Evolutionary conservation across 345 rosid species (phyloP).

Genomic region (Pistacia integerrima): DNA sequence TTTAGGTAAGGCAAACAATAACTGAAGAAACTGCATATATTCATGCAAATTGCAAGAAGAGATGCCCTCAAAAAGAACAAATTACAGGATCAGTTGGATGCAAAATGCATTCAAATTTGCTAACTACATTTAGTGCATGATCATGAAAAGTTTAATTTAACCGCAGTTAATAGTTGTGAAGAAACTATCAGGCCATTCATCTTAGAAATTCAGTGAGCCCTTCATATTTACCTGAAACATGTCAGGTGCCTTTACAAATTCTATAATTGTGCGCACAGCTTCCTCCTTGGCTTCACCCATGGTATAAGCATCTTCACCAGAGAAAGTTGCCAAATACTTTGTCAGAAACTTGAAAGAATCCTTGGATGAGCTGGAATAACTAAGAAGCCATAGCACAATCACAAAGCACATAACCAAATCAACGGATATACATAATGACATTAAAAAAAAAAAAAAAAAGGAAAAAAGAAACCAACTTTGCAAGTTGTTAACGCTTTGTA

Average conservation of each 20-base stretch:
- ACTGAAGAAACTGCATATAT: neutral
- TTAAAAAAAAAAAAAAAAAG: neutral
- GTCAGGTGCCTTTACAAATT: constrained; percentile 88
- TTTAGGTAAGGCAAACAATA: neutral
- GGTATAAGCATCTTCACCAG: constrained; percentile 60
- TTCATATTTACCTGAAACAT: constrained; percentile 68
- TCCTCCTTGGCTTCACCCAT: constrained; percentile 90
- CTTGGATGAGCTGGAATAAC: constrained; percentile 58
- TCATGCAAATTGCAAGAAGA: neutral
- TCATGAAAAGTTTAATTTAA: too few relatives aligned
- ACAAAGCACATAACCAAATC: neutral
- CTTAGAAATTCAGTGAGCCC: neutral
- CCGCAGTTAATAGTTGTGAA: too few relatives aligned
- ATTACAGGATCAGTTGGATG: neutral
- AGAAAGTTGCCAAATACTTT: constrained; percentile 84
- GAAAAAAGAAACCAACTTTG: neutral
- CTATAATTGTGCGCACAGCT: constrained; percentile 71
- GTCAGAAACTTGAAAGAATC: constrained; percentile 77
- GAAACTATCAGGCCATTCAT: neutral
- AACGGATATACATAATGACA: neutral
- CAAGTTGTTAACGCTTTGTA: neutral
- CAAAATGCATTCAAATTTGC: neutral
- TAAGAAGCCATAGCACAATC: constrained; percentile 1
- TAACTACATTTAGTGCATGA: neutral
- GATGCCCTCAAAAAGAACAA: neutral